Evolutionary conservation across 2,329 filamentous ascomycete species (phyloP), one percentile per base, ranked within the genome.

Genomic region (Penicillium crustosum): DNA sequence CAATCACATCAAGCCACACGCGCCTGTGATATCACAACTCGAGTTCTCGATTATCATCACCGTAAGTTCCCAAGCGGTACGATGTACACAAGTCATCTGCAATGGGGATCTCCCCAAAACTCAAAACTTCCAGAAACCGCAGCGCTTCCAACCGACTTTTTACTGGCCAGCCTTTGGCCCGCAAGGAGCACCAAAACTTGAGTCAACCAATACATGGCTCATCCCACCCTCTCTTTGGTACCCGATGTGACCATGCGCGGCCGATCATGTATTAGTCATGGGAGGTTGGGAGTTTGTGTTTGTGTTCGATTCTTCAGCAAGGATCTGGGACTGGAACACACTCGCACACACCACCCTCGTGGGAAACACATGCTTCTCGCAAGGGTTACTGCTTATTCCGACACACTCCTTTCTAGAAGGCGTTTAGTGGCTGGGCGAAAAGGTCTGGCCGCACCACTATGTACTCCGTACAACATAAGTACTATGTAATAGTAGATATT

Each of bases 191-290:
- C 29, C 35, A 54, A n/a, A 13, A 27, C 8, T 12, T 39, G 17
- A 35, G 25, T 47, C 51, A 57, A 57, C 54, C 61, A 64, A 53
- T 49, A 6, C 49, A 44, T 45, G 35, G 53, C 42, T 36, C 27
- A 45, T 55, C 54, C 56, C 53, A 53, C 57, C 49, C 52, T 54
- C 57, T 61, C 19, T 39, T 52, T 35, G 43, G 47, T 54, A 55
- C 38, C 17, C 33, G 49, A 58, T 60, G 59, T 57, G 58, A 64
- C 58, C 53, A 65, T 61, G 61, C 60, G 38, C 58, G 53, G 63
- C 52, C 41, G 60, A 64, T 65, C 60, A 61, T 59, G 35, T 49
- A 51, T 49, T 33, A 54, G 51, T 57, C 47, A 27, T 9, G 9
- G 17, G 43, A 19, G 12, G 19, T 56, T 59, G 49, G 19, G 19